Conservation (phyloP, 1,284 basidiomycete genomes). For the Stygiomarasmius scandens region DNA sequence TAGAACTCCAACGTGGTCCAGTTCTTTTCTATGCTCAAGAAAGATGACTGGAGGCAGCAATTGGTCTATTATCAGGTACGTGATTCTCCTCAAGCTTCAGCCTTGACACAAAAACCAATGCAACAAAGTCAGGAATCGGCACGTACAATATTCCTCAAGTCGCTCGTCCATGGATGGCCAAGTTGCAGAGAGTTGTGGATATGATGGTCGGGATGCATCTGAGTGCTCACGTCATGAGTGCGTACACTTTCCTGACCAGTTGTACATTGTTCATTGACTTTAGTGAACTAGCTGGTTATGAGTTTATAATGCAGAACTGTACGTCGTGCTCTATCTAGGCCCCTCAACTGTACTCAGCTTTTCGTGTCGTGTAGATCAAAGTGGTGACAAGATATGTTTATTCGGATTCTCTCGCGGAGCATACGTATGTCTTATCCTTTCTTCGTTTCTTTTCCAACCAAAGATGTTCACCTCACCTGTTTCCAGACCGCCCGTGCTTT, state of each 20-base stretch:
- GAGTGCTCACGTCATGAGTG: slow-evolving; percentile 53
- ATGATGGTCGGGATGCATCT: slow-evolving; percentile 37
- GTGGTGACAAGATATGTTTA: slow-evolving; percentile 54
- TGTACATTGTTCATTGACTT: neutral
- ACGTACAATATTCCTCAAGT: slow-evolving; percentile 51
- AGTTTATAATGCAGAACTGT: slow-evolving; percentile 68
- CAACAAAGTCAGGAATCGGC: slow-evolving; percentile 49
- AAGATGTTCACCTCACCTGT: neutral
- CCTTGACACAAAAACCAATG: too few species aligned
- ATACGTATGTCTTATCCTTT: slow-evolving; percentile 26
- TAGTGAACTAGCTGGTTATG: slow-evolving; percentile 49
- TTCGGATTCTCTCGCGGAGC: slow-evolving; percentile 48
- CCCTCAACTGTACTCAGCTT: neutral
- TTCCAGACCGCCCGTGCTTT: slow-evolving; percentile 48
- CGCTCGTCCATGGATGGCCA: slow-evolving; percentile 37
- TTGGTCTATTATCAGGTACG: slow-evolving; percentile 50
- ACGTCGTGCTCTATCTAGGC: slow-evolving; percentile 13
- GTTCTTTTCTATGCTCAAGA: slow-evolving; percentile 44
- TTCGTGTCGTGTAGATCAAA: slow-evolving; percentile 31
- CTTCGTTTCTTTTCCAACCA: neutral
- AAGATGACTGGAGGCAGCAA: slow-evolving; percentile 42
- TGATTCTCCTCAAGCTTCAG: too few species aligned
- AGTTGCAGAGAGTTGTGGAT: slow-evolving; percentile 33
- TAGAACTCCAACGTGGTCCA: slow-evolving; percentile 48
- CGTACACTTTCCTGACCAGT: slow-evolving; percentile 5